Evolutionary conservation across 75 land plant genomes (phyloP).

Genomic region (Ceratopteris richardii): DNA sequence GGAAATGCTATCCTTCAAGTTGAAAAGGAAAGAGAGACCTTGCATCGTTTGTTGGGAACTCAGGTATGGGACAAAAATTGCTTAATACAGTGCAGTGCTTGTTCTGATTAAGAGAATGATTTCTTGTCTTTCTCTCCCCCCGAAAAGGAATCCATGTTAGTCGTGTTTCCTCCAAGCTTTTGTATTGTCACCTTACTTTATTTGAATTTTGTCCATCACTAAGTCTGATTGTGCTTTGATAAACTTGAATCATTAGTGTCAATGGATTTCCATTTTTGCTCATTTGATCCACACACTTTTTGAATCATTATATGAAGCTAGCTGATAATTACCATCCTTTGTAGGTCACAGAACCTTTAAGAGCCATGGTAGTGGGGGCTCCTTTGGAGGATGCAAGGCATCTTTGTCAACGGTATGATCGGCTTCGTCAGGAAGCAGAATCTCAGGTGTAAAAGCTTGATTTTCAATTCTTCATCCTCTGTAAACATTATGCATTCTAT

Average conservation of each 20-base stretch:
- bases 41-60: slow-evolving; percentile 50
- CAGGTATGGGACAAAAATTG: slow-evolving; percentile 72
- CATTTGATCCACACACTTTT: no score
- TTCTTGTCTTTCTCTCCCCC: no score
- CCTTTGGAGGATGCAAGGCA: slow-evolving; percentile 97
- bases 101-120: background rate
- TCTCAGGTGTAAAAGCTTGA: slow-evolving; percentile 50
- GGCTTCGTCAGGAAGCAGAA: slow-evolving; percentile 85
- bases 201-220: no score
- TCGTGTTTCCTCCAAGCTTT: no score
- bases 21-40: slow-evolving; percentile 64
- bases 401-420: slow-evolving; percentile 83
- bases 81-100: background rate
- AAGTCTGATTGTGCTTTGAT: no score
- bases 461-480: background rate
- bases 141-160: no score
- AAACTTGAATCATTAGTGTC: no score
- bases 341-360: slow-evolving; percentile 81
- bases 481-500: no score
- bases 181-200: no score
- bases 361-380: slow-evolving; percentile 84
- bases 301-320: no score
- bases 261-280: no score
- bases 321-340: no score
- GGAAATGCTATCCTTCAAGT: slow-evolving; percentile 45